Conservation (phyloP, 495 filamentous ascomycete genomes). For the Hypoxylon lienhwacheense region DNA sequence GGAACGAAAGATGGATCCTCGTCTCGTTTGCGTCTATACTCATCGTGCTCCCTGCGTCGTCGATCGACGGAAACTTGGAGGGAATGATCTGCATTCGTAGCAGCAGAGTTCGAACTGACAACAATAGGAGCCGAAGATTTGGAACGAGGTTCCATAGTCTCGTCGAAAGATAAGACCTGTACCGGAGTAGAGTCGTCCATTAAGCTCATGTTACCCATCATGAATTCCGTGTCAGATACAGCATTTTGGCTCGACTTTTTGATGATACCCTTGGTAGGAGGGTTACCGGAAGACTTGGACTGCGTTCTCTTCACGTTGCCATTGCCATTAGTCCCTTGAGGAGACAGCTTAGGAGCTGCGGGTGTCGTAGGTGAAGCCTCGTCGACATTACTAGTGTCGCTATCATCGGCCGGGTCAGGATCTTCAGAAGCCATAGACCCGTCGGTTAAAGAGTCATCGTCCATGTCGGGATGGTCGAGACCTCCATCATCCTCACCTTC, state of each 20-base stretch:
- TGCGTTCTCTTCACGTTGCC: constrained; percentile 44
- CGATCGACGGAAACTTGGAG: constrained; percentile 62
- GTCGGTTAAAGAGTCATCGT: constrained; percentile 84
- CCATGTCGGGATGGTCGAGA: constrained; percentile 64
- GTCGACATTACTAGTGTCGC: constrained; percentile 71
- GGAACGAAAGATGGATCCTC: constrained; percentile 93
- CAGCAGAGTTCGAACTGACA: constrained; percentile 47
- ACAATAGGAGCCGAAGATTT: constrained; percentile 49
- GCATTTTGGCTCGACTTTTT: constrained; percentile 43
- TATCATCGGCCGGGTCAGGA: constrained; percentile 76
- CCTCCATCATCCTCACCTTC: constrained; percentile 76
- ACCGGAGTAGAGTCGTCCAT: constrained; percentile 57
- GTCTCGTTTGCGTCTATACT: constrained; percentile 82
- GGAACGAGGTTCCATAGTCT: constrained; percentile 45
- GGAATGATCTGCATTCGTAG: constrained; percentile 38
- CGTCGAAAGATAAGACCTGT: constrained; percentile 68
- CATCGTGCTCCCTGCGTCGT: constrained; percentile 83
- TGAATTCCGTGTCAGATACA: constrained; percentile 75
- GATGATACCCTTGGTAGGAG: constrained; percentile 42
- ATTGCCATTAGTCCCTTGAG: constrained; percentile 46
- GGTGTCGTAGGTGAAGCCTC: constrained; percentile 56
- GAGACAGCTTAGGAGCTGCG: constrained; percentile 41
- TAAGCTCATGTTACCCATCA: constrained; percentile 82
- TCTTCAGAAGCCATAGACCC: constrained; percentile 74
- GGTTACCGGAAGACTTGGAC: constrained; percentile 33